Base-by-base conservation (phyloP, 192 early-diverging fungal species). In the Linnemannia zychae region DNA sequence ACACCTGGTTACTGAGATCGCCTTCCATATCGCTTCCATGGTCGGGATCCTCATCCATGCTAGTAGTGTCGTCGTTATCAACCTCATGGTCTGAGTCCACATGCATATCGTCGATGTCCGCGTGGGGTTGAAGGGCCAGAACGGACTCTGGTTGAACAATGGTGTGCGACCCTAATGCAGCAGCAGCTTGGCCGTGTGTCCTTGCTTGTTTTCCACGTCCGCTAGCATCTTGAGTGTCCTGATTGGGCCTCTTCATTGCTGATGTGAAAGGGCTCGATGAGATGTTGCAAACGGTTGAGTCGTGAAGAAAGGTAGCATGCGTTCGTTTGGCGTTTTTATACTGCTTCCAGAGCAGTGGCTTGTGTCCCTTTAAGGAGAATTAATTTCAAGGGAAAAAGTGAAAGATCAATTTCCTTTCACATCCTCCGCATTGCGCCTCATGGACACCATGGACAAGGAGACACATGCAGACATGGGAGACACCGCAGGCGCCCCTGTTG, bases 231-330 rank as follows among this genome's bases (percentile, higher is more conserved):
- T 73, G 81, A 37, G 40, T 33, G 15, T 80, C 66, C 44, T 33
- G 49, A 40, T 52, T 71, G 68, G 76, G 36, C 20, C 81, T 70
- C 72, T 84, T 84, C 81, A 84, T 84, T 68, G 38, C 40, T 7
- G 31, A 75, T 34, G 33, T 22, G 44, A 18, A 28, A 13, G 57
- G 0, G 28, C 57, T 31, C 24, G 57, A 63, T 63, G 24, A 13
- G 28, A 49, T 77, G 48, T 38, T 2, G 74, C 20, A 44, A 44
- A 44, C 9, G 40, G 40, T 44, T 44, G 40, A 44, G 9, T n/a
- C n/a, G n/a, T 44, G 40, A 44, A 44, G 40, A 44, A n/a, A 44
- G 40, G 40, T 9, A 44, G 9, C 40, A 44, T 44, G 40, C 40
- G 40, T 44, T 9, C 40, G 40, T 44, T 44, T 3, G 40, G 4